Conservation (phyloP, 306 rosid genomes). For the Alnus glutinosa region DNA sequence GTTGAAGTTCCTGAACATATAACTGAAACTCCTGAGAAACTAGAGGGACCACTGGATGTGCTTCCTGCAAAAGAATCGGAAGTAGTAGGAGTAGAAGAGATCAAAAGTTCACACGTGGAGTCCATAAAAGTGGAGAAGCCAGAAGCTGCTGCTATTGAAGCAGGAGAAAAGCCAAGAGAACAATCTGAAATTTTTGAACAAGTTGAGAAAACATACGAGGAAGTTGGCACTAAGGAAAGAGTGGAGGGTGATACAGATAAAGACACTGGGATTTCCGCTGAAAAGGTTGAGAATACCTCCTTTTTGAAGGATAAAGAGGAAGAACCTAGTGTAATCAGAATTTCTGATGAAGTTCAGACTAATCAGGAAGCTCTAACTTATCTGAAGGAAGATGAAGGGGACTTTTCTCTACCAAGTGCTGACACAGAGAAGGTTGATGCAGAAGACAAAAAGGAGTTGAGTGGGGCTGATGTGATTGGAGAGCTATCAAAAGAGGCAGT, state of each 20-base stretch:
- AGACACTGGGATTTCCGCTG: constrained; percentile 31
- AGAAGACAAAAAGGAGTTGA: constrained; percentile 42
- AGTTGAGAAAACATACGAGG: constrained; percentile 33
- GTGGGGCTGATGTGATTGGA: constrained; percentile 26
- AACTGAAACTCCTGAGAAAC: constrained; percentile 32
- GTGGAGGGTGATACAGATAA: constrained; percentile 18
- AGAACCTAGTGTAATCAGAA: constrained; percentile 10
- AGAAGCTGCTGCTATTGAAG: constrained; percentile 35
- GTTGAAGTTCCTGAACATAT: constrained; percentile 30
- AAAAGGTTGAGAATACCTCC: constrained; percentile 17
- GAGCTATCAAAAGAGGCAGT: constrained; percentile 36
- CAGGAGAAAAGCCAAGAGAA: constrained; percentile 38
- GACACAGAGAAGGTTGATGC: constrained; percentile 32
- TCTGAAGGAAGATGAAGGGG: constrained; percentile 25
- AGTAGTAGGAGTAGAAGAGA: constrained; percentile 16
- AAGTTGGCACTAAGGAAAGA: constrained; percentile 32
- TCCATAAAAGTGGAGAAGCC: constrained; percentile 21
- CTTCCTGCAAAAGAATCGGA: constrained; percentile 31
- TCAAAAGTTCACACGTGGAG: constrained; percentile 15
- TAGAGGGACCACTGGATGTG: background rate
- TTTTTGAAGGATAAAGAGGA: constrained; percentile 27
- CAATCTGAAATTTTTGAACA: constrained; percentile 24
- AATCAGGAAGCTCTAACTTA: constrained; percentile 31
- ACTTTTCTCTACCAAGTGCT: constrained; percentile 18
- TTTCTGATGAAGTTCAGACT: constrained; percentile 17